Evolutionary conservation across 129 eudicot genomes (phyloP), one percentile per base, ranked within the genome.

Genomic region (Lactuca sativa): DNA sequence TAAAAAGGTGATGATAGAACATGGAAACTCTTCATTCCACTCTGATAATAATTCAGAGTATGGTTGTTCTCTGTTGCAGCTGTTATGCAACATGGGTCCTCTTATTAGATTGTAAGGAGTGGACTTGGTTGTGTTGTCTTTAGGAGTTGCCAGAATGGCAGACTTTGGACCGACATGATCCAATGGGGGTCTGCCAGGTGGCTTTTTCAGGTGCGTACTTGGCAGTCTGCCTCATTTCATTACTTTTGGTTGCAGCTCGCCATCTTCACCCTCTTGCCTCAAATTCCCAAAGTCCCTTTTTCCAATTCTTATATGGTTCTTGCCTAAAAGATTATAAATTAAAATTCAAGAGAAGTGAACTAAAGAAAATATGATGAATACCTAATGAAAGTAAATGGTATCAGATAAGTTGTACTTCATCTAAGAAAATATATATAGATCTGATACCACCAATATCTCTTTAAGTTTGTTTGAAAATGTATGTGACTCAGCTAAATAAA

Each of bases 211-310:
- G 59, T 74, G 88, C 80, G 81, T 85, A 65, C 87, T 75, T 33
- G 97, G 97, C n/a, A 97, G 96, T 73, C 99, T 81, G 70, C 95
- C 99, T 76, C 95, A 79, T 57, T 87, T 78, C 52, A 90, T 86
- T 15, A 90, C 82, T 73, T 83, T 89, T 1, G 95, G 96, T 74
- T 86, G 96, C 70, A 88, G 82, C 83, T 86, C 90, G 73, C 88
- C 91, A 44, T 82, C 81, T 17, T 88, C 88, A 63, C 90, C 95
- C 73, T 86, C 92, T 74, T 89, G 90, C 77, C 89, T 87, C 84
- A 93, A 67, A 71, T 83, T 86, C 48, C 83, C 87, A 47, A 93
- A 93, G 66, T 93, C 99, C 70, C 89, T 77, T 77, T 87, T 87
- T 18, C 97, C 75, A 93, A 80, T 47, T 93, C 99, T 80, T 82